These are phyloP conservation scores for Amaranthus tricolor DNA, from an alignment of 179 eudicot genomes.

Conservation along the genomic window DNA sequence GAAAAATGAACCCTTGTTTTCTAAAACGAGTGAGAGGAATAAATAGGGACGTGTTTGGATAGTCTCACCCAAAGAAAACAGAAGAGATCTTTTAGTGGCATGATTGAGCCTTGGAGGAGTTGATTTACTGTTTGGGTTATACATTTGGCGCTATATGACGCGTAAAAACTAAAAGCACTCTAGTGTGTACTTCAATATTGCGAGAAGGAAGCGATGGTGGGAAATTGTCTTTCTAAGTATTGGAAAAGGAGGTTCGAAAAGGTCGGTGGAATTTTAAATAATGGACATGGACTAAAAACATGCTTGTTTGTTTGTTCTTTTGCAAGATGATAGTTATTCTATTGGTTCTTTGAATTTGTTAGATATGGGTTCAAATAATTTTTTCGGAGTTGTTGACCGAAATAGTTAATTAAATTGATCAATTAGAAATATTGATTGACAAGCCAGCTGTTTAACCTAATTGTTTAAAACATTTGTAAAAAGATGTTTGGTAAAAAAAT, in stretches of 20 bases:
- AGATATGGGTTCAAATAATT: too few relatives aligned
- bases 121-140: not conserved
- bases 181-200: too few relatives aligned
- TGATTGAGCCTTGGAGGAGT: slow-evolving; percentile 5
- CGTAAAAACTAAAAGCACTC: not conserved
- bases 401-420: too few relatives aligned
- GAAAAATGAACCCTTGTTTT: not conserved
- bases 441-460: too few relatives aligned
- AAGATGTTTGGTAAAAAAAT: too few relatives aligned
- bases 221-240: slow-evolving; percentile 5
- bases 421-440: too few relatives aligned
- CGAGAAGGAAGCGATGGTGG: not conserved
- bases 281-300: not conserved
- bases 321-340: too few relatives aligned
- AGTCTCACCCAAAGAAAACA: not conserved
- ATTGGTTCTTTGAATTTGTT: too few relatives aligned
- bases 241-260: slow-evolving; percentile 2
- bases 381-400: too few relatives aligned
- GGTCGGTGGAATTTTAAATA: slow-evolving; percentile 5
- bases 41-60: slow-evolving; percentile 14
- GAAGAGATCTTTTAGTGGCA: not conserved
- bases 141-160: not conserved
- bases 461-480: too few relatives aligned
- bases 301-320: not conserved
- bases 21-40: slow-evolving; percentile 10